A percentile compares a stretch with the other conserved stretches of the same genome.
These are phyloP conservation scores for Mycosphaerella sp. DNA, from an alignment of 2,329 filamentous ascomycete genomes.

Conservation along the genomic window DNA sequence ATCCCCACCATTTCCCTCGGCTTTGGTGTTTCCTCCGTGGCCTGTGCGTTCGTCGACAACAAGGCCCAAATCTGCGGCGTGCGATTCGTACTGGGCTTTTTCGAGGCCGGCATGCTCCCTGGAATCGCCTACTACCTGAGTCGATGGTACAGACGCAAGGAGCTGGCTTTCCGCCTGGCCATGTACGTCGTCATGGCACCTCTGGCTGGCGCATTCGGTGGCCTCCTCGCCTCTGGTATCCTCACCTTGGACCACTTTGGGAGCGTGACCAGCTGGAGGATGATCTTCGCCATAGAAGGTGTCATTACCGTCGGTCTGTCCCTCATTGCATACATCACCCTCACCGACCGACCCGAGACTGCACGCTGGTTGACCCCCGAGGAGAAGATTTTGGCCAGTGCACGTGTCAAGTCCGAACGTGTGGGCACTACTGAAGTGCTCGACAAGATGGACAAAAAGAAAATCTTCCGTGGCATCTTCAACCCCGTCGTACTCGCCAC, in stretches of 20 bases:
- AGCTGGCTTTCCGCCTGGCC: constrained; percentile 61
- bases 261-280: constrained; percentile 54
- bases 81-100: constrained; percentile 53
- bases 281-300: constrained; percentile 69
- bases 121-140: constrained; percentile 69
- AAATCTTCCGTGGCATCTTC: constrained; percentile 57
- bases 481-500: constrained; percentile 56
- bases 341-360: constrained; percentile 64
- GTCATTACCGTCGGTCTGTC: constrained; percentile 55
- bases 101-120: constrained; percentile 68
- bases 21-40: constrained; percentile 58
- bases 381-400: constrained; percentile 61
- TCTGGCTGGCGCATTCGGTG: constrained; percentile 65
- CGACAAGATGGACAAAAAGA: constrained; percentile 55
- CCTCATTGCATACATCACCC: constrained; percentile 56
- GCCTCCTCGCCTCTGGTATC: constrained; percentile 57
- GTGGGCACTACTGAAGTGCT: constrained; percentile 57
- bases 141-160: constrained; percentile 64
- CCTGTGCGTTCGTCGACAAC: constrained; percentile 59
- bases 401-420: constrained; percentile 63
- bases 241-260: constrained; percentile 56
- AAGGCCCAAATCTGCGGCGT: constrained; percentile 52
- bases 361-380: constrained; percentile 60
- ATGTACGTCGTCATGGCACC: constrained; percentile 67
- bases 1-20: constrained; percentile 56